Evolutionary conservation across 2,329 filamentous ascomycete genomes (phyloP).

Genomic region (Ophiostoma quercus): DNA sequence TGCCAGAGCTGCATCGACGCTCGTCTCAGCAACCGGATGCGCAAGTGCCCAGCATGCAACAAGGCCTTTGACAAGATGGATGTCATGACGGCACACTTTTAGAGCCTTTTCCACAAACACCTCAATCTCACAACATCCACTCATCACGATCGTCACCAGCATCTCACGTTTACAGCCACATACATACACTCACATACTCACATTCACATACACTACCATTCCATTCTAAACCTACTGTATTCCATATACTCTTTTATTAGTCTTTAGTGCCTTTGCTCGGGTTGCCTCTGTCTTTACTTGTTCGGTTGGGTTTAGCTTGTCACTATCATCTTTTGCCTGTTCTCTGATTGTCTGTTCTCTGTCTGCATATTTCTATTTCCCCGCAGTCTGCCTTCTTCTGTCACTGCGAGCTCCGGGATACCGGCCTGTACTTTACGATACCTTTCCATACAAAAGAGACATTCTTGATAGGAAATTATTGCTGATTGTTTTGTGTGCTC

Average conservation of each 20-base stretch:
- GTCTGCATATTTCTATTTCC: background rate
- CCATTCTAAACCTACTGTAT: constrained; percentile 4
- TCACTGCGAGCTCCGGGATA: background rate
- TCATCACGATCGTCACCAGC: no score
- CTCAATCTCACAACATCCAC: background rate
- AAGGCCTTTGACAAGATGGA: constrained; percentile 88
- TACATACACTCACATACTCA: background rate
- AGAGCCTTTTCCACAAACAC: background rate
- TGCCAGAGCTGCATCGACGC: constrained; percentile 88
- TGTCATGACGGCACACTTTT: constrained; percentile 65
- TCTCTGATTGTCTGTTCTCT: background rate
- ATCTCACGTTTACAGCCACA: no score
- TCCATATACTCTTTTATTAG: constrained; percentile 17
- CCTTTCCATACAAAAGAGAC: constrained; percentile 14
- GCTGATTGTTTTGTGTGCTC: background rate
- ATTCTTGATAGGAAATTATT: background rate
- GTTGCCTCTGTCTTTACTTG: background rate
- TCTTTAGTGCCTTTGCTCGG: constrained; percentile 16
- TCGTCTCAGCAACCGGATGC: constrained; percentile 79
- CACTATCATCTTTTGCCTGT: background rate
- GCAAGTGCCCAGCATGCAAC: constrained; percentile 93
- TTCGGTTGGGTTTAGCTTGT: constrained; percentile 10
- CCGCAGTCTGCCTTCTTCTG: background rate
- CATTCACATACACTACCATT: background rate
- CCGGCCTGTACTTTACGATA: constrained; percentile 11